Evolutionary conservation across 371 early-diverging fungal species (phyloP), one percentile per base, ranked within the genome.

Genomic region (Lichtheimia corymbifera): DNA sequence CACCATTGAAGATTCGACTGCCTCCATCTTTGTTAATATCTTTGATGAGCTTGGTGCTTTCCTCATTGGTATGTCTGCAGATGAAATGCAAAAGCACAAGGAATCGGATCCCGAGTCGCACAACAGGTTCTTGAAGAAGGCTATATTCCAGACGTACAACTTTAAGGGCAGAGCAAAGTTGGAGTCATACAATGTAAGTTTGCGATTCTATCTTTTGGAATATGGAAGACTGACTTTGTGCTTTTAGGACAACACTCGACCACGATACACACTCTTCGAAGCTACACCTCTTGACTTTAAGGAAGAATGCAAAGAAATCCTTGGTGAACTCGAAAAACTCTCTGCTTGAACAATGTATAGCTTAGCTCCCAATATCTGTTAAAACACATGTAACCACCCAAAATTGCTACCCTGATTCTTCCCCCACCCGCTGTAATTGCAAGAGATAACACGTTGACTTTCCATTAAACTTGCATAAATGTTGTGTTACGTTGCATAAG

Each of bases 1-100:
- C 43, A 85, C 83, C 61, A 75, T 93, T 18, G 72, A 84, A 59
- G 99, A 99, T 68, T 75, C 84, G 50, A 88, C 94, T 0, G 92
- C 93, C 15, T 88, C 91, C 59, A 62, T 81, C 18, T 98, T 93
- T 92, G 58, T 95, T 22, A 84, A 87, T 59, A 82, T 84, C 12
- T 99, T 99, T 73, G 92, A 97, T 73, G 97, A 97, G 1, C 53
- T 77, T 0, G 98, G 88, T 51, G 63, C 68, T 44, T 17, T 58
- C 41, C 60, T 99, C 41, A 61, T 98, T 3, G 92, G 93, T 4
- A 74, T 64, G 27, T 63, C 78, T 40, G 98, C 98, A 4, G 80
- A 79, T 52, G 92, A 93, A 9, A 60, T 95, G 63, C 70, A 73
- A 44, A 55, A 67, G 35, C 64, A 91, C 25, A 83, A 73, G 65